Percentiles rank a stretch among this genome's conserved stretches.
Conservation (phyloP, 78 protist genomes). For the Chrysochromulina parva region DNA sequence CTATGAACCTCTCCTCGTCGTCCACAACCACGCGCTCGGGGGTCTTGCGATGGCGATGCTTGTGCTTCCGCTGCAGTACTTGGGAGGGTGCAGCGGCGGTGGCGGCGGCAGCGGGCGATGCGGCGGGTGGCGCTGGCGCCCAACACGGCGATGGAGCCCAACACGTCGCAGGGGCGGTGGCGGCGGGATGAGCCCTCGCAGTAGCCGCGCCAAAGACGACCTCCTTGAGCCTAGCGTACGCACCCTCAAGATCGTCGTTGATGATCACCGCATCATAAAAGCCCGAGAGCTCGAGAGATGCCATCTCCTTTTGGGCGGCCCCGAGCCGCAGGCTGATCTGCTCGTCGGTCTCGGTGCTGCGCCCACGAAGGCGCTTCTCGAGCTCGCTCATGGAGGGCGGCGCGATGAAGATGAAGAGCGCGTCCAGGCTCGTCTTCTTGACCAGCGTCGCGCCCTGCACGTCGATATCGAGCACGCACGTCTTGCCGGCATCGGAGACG, state of each 20-base stretch:
- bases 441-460: background rate
- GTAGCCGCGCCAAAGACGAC: no score
- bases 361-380: conserved; percentile 11
- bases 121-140: no score
- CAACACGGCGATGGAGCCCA: no score
- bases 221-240: background rate
- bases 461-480: conserved; percentile 50
- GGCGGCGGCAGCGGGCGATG: no score
- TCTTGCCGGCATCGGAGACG: background rate
- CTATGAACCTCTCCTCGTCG: no score
- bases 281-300: background rate
- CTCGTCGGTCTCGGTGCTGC: conserved; percentile 36
- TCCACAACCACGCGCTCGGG: no score
- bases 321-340: background rate
- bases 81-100: no score
- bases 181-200: no score
- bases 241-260: background rate
- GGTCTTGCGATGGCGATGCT: no score
- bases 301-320: background rate
- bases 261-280: conserved; percentile 6
- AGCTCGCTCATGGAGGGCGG: conserved; percentile 28
- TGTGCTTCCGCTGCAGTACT: no score
- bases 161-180: no score
- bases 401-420: conserved; percentile 28
- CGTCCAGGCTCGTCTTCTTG: background rate